Percentiles rank a stretch among this genome's conserved stretches.
Conservation (phyloP, 2,329 filamentous ascomycete species). For the Diaporthe australafricana region DNA sequence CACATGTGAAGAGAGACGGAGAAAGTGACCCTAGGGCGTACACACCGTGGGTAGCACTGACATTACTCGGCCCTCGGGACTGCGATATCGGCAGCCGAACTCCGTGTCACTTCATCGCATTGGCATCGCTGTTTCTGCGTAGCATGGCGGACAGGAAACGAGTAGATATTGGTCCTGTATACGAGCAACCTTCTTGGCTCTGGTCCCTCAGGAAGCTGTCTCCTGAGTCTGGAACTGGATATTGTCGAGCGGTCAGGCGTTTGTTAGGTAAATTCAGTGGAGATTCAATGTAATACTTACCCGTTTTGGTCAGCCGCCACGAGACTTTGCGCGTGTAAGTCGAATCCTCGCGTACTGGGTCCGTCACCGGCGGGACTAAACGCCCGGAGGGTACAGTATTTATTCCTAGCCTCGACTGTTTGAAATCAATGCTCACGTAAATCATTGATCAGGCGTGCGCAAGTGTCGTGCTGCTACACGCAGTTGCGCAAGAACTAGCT, state of each 20-base stretch:
- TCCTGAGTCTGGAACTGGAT: not conserved
- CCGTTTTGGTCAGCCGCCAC: not conserved
- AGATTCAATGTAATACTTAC: not conserved
- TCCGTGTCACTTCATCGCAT: not conserved
- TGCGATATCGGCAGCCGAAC: constrained; percentile 12
- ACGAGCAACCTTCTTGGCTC: not conserved
- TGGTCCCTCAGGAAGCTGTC: not conserved
- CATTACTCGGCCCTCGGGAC: not conserved
- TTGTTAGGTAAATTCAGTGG: constrained; percentile 17
- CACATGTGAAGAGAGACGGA: constrained; percentile 15
- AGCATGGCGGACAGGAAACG: not conserved
- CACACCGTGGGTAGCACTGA: not conserved
- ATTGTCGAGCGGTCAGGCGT: constrained; percentile 14
- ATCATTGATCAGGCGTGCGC: not conserved
- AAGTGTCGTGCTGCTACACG: not conserved
- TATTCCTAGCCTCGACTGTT: not conserved
- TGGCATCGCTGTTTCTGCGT: not conserved
- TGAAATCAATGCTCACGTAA: constrained; percentile 24
- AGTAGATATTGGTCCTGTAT: not conserved
- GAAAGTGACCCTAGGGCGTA: not conserved
- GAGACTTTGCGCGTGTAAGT: constrained; percentile 12
- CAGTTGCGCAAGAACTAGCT: constrained; percentile 15
- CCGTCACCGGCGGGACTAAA: constrained; percentile 24
- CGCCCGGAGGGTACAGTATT: not conserved
- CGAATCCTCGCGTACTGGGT: not conserved